A percentile compares a stretch with the other conserved stretches of the same genome.
These are phyloP conservation scores for Aspergillus udagawae DNA, from an alignment of 2,329 filamentous ascomycete genomes.

Conservation along the genomic window DNA sequence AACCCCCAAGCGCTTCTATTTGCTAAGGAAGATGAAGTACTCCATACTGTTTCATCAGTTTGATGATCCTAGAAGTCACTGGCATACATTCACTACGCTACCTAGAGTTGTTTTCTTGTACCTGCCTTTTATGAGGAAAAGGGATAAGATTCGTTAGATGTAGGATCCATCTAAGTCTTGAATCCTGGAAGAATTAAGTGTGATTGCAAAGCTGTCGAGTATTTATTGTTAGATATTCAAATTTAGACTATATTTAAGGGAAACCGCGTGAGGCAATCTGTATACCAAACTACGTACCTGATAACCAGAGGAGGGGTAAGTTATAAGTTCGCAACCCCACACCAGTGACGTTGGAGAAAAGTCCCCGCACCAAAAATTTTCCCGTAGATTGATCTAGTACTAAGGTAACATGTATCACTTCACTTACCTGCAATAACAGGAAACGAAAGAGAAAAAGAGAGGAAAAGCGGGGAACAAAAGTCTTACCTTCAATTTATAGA, in stretches of 20 bases:
- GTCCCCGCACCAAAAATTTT: background rate
- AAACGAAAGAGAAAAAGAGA: background rate
- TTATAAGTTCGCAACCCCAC: background rate
- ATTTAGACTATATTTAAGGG: background rate
- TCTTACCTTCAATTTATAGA: background rate
- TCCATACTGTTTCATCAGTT: background rate
- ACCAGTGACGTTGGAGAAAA: conserved; percentile 1
- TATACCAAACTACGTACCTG: background rate
- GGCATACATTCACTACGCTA: background rate
- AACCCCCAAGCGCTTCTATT: background rate
- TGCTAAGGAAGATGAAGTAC: background rate
- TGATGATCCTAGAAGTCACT: background rate
- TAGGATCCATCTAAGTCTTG: no score
- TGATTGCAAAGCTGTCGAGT: background rate
- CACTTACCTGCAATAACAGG: background rate
- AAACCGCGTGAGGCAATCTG: background rate
- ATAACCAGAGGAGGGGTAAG: background rate
- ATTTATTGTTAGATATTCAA: background rate
- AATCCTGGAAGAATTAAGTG: background rate
- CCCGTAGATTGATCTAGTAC: background rate
- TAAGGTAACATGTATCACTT: background rate
- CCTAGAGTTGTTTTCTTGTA: background rate
- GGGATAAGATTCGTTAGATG: background rate
- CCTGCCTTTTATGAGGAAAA: background rate
- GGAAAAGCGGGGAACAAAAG: conserved; percentile 5